Percentiles rank a stretch among this genome's conserved stretches.
Evolutionary conservation across 2,329 filamentous ascomycete genomes (phyloP).

Genomic region (Cercospora berteroae): DNA sequence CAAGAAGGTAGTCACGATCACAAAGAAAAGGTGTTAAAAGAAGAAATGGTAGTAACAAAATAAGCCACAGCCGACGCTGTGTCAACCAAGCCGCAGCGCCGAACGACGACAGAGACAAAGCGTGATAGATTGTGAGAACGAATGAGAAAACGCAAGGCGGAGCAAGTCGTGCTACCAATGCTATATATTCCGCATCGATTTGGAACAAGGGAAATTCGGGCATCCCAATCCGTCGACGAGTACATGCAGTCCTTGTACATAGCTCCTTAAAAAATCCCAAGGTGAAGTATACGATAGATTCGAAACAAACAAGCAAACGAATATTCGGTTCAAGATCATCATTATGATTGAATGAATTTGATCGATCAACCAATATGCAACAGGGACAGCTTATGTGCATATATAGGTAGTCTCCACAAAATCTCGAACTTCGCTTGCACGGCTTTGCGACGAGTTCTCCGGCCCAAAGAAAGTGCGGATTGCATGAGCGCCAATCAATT

Average conservation of each 20-base stretch:
- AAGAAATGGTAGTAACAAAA: neutral
- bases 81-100: neutral
- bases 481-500: neutral
- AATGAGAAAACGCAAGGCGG: neutral
- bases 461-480: neutral
- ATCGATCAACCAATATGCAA: neutral
- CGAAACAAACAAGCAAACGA: neutral
- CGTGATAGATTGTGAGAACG: neutral
- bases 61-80: neutral
- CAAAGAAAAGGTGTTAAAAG: neutral
- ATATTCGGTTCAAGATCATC: neutral
- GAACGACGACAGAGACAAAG: neutral
- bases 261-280: neutral
- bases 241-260: neutral
- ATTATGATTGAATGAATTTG: neutral
- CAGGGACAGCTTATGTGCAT: neutral
- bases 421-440: neutral
- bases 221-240: neutral
- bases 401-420: constrained; percentile 1
- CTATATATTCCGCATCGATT: neutral
- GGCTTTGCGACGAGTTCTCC: neutral
- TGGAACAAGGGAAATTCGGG: neutral
- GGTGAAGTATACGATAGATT: neutral
- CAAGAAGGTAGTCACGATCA: neutral
- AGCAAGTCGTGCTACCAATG: neutral